phyloP scores from a whole-genome alignment of 768 basidiomycete species.

The Amanita rimosa region DNA sequence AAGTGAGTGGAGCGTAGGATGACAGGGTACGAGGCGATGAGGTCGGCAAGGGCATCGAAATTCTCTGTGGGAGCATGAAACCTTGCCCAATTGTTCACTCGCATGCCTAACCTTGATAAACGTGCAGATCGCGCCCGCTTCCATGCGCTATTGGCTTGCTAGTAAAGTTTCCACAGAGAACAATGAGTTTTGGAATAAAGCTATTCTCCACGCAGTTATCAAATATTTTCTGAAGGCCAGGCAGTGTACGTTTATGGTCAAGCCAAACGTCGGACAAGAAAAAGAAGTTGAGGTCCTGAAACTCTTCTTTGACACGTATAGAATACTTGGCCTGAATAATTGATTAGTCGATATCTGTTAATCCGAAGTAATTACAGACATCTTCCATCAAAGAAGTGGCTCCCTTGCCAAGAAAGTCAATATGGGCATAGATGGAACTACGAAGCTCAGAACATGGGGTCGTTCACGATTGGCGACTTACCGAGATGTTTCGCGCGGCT shows the following conservation, averaged over 20 bases:
- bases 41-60: slow-evolving; percentile 78
- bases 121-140: slow-evolving; percentile 63
- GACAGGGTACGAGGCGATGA: slow-evolving; percentile 71
- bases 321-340: slow-evolving; percentile 44
- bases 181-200: slow-evolving; percentile 81
- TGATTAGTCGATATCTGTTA: not conserved
- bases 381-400: slow-evolving; percentile 86
- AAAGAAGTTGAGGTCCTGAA: slow-evolving; percentile 77
- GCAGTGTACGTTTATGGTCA: slow-evolving; percentile 75
- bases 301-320: slow-evolving; percentile 52
- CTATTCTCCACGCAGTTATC: slow-evolving; percentile 81
- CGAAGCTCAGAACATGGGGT: slow-evolving; percentile 5
- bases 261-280: slow-evolving; percentile 95
- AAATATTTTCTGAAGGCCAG: slow-evolving; percentile 75
- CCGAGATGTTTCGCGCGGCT: slow-evolving; percentile 77
- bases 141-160: slow-evolving; percentile 73
- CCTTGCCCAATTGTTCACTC: not conserved
- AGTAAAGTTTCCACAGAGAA: slow-evolving; percentile 94
- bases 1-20: slow-evolving; percentile 79
- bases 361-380: slow-evolving; percentile 32
- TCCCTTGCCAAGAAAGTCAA: slow-evolving; percentile 95
- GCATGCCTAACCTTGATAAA: slow-evolving; percentile 63
- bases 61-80: slow-evolving; percentile 42
- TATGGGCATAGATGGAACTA: slow-evolving; percentile 90
- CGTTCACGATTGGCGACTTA: slow-evolving; percentile 20